Evolutionary conservation across 345 rosid species (phyloP), one percentile per base, ranked within the genome.

Genomic region (Rhodamnia rubescens): DNA sequence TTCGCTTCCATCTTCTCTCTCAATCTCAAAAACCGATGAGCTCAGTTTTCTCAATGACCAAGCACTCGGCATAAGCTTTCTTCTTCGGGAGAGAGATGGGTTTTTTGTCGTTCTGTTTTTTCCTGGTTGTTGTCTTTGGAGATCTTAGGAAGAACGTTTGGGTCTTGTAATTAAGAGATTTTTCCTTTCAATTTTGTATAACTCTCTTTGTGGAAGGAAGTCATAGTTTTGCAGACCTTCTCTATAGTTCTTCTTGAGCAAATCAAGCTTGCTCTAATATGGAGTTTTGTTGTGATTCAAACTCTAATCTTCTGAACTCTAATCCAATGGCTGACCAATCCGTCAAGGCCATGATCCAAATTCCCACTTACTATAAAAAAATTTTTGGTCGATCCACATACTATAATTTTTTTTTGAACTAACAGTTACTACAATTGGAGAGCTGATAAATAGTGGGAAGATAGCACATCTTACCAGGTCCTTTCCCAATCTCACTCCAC

Each of bases 1-100:
- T 22, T 93, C 29, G 91, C 93, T 84, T 90, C 93, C 18, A 85
- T 93, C 11, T 91, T 92, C 85, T 87, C 89, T 51, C 85, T 3
- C 0, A 54, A 20, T 58, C 44, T 29, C 14, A 49, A 61, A n/a
- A 84, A 32, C 8, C 36, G 86, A 53, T 53, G 61, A 42, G 61
- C 81, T 44, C 27, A 7, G 57, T 82, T 82, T 82, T 4, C 83
- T 13, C 10, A 50, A 32, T 0, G 56, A 82, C 24, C 57, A 15
- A 24, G 57, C 40, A 82, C 8, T 59, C 3, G 3, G 18, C 36
- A 59, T 59, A 1, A 6, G 9, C 6, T 59, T 7, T 59, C 36
- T 59, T n/a, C 36, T 59, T 27, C 36, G 42, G 11, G 42, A 61
- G 42, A 61, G 21, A 61, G 42, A 29, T 59, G 36, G 74, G 36